These are phyloP conservation scores for Punctularia strigosozonata DNA, from an alignment of 768 basidiomycete genomes.

Conservation along the genomic window DNA sequence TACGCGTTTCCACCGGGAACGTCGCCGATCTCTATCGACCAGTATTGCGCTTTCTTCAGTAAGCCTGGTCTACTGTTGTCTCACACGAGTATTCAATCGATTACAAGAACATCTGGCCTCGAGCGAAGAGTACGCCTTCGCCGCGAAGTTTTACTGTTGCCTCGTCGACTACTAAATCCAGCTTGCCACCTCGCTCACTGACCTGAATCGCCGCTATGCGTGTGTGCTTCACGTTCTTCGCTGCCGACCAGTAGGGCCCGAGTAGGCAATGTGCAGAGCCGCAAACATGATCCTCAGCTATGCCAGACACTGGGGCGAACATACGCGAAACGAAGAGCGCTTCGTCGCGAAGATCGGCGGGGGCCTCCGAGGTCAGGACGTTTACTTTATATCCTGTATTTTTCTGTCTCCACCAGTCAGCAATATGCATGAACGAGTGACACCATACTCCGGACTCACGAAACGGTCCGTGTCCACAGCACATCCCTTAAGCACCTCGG, in stretches of 20 bases:
- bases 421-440: no score
- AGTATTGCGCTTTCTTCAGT: no score
- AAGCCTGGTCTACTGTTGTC: no score
- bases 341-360: slow-evolving; percentile 16
- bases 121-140: neutral
- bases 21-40: no score
- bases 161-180: slow-evolving; percentile 12
- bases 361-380: slow-evolving; percentile 26
- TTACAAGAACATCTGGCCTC: neutral
- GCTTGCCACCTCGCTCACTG: slow-evolving; percentile 35
- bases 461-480: slow-evolving; percentile 20
- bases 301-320: slow-evolving; percentile 26
- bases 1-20: no score
- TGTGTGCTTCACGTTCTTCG: slow-evolving; percentile 17
- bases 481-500: slow-evolving; percentile 22
- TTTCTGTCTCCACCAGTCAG: no score
- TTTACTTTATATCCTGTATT: slow-evolving; percentile 24
- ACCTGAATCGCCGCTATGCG: slow-evolving; percentile 37
- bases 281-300: slow-evolving; percentile 38
- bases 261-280: slow-evolving; percentile 41
- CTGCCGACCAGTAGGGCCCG: slow-evolving; percentile 36
- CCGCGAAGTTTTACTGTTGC: neutral
- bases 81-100: neutral
- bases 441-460: slow-evolving; percentile 24
- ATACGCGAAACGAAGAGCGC: slow-evolving; percentile 37